A percentile compares a stretch with the other conserved stretches of the same genome.
These are phyloP conservation scores for Macrophomina pseudophaseolina DNA, from an alignment of 2,329 filamentous ascomycete genomes.

Conservation along the genomic window DNA sequence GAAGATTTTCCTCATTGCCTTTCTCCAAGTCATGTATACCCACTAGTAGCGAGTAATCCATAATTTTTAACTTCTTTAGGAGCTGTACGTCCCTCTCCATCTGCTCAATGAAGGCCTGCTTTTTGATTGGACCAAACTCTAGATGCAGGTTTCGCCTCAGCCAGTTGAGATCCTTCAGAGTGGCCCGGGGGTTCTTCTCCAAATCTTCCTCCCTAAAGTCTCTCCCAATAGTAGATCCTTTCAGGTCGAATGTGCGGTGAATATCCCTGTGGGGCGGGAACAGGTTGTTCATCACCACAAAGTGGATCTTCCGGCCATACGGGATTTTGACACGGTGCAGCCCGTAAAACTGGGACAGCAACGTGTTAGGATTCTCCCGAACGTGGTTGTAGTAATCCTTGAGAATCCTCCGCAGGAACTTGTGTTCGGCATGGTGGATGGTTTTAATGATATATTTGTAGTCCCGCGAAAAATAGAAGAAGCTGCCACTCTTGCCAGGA, in stretches of 20 bases:
- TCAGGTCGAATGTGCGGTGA: slow-evolving; percentile 94
- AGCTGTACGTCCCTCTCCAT: slow-evolving; percentile 85
- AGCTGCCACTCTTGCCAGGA: slow-evolving; percentile 96
- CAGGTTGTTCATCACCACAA: slow-evolving; percentile 99
- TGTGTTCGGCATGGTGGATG: slow-evolving; percentile 94
- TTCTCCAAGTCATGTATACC: slow-evolving; percentile 90
- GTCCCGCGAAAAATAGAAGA: slow-evolving; percentile 99
- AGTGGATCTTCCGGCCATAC: slow-evolving; percentile 97
- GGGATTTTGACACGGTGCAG: slow-evolving; percentile 97
- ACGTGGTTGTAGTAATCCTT: slow-evolving; percentile 95
- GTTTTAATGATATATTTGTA: slow-evolving; percentile 99
- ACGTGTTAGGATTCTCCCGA: slow-evolving; percentile 89
- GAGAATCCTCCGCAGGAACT: slow-evolving; percentile 80
- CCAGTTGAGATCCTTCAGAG: slow-evolving; percentile 97
- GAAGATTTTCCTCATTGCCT: slow-evolving; percentile 94
- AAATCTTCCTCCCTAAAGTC: slow-evolving; percentile 90
- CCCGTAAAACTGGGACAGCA: slow-evolving; percentile 97
- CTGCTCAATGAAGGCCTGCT: slow-evolving; percentile 85
- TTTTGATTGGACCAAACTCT: slow-evolving; percentile 88
- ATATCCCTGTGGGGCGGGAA: slow-evolving; percentile 98
- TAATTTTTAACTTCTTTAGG: slow-evolving; percentile 87
- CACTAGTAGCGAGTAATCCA: slow-evolving; percentile 97
- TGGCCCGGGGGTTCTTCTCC: slow-evolving; percentile 86
- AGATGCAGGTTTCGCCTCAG: slow-evolving; percentile 81
- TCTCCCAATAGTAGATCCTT: slow-evolving; percentile 92